These are phyloP conservation scores for Pleurotus djamor DNA, from an alignment of 768 basidiomycete genomes.

Conservation along the genomic window DNA sequence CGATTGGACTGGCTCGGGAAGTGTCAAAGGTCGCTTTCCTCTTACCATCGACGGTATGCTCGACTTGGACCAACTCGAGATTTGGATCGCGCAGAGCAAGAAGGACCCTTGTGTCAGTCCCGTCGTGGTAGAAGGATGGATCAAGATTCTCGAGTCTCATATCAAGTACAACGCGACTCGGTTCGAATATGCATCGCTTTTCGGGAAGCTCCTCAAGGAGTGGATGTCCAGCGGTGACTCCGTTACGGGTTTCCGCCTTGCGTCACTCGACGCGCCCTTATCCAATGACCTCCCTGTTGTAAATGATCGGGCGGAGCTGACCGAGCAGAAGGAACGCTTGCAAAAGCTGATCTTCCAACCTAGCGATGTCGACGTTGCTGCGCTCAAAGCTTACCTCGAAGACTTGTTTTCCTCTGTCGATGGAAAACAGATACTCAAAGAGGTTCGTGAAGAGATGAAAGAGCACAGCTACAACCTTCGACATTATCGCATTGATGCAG, in stretches of 20 bases:
- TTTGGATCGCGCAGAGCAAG: slow-evolving; percentile 38
- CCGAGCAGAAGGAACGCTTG: slow-evolving; percentile 37
- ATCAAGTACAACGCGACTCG: slow-evolving; percentile 31
- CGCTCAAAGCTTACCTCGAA: slow-evolving; percentile 29
- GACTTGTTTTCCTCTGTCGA: slow-evolving; percentile 32
- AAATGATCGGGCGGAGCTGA: slow-evolving; percentile 34
- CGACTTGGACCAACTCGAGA: slow-evolving; percentile 22
- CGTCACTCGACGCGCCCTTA: slow-evolving; percentile 6
- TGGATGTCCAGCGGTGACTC: slow-evolving; percentile 43
- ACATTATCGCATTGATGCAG: slow-evolving; percentile 17
- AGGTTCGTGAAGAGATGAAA: slow-evolving; percentile 25
- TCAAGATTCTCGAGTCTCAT: slow-evolving; percentile 33
- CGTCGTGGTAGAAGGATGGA: slow-evolving; percentile 33
- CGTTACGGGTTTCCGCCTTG: slow-evolving; percentile 17
- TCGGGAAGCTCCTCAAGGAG: slow-evolving; percentile 40
- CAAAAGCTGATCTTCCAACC: slow-evolving; percentile 38
- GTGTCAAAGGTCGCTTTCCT: slow-evolving; percentile 9
- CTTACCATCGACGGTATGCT: slow-evolving; percentile 19
- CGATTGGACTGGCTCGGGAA: slow-evolving; percentile 32
- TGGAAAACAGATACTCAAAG: slow-evolving; percentile 23
- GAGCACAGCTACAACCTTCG: slow-evolving; percentile 23
- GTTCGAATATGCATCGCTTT: slow-evolving; percentile 38
- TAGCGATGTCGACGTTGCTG: slow-evolving; percentile 25
- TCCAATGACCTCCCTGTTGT: slow-evolving; percentile 22
- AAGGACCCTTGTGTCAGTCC: slow-evolving; percentile 35